Percentiles rank a stretch among this genome's conserved stretches.
Conservation (phyloP, 148 eudicot genomes). For the Chenopodium suecicum region DNA sequence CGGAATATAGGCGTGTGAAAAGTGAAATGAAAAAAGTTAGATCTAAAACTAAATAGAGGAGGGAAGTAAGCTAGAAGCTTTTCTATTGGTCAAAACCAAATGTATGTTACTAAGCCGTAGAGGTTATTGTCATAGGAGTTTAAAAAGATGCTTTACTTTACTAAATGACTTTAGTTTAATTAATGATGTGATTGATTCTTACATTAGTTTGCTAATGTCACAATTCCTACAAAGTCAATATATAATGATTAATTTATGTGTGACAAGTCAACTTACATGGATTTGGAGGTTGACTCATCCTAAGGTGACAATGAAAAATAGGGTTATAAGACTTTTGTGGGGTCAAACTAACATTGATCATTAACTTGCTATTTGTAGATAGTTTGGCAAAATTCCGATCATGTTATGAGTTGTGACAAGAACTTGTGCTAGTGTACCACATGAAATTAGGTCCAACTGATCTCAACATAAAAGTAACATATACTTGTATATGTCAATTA, state of each 20-base stretch:
- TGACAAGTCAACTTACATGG: conserved; percentile 23
- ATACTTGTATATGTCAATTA: not conserved
- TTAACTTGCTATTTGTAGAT: conserved; percentile 9
- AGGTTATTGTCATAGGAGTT: not conserved
- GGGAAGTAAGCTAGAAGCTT: not conserved
- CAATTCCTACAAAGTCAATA: conserved; percentile 20
- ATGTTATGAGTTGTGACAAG: not conserved
- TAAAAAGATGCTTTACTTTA: not conserved
- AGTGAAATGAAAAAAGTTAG: too few relatives aligned
- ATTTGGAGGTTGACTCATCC: conserved; percentile 34
- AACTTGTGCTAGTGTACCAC: not conserved
- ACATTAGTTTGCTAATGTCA: conserved; percentile 23
- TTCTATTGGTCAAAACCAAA: conserved; percentile 2
- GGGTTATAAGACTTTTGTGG: not conserved
- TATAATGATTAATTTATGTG: conserved; percentile 20
- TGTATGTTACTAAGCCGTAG: not conserved
- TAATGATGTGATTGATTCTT: conserved; percentile 26
- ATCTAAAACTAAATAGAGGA: too few relatives aligned
- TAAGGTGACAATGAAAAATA: conserved; percentile 13
- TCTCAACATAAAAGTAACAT: not conserved
- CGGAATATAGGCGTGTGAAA: too few relatives aligned
- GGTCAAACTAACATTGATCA: conserved; percentile 19
- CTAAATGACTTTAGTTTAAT: not conserved
- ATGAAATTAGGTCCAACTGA: not conserved
- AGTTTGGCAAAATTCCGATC: conserved; percentile 10